These are phyloP conservation scores for Annulohypoxylon truncatum DNA, from an alignment of 2,329 filamentous ascomycete species.

Conservation along the genomic window DNA sequence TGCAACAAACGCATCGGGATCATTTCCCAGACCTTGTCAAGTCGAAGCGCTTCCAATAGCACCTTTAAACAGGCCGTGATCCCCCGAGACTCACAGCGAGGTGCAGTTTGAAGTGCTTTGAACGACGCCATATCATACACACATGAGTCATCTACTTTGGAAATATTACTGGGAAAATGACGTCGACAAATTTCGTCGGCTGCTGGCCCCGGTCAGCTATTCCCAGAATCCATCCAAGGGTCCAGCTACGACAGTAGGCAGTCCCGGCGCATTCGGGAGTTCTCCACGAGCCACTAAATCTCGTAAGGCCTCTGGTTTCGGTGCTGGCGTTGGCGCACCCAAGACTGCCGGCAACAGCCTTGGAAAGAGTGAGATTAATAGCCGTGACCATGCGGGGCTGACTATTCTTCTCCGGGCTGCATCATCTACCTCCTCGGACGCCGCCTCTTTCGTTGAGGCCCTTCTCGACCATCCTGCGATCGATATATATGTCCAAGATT, in stretches of 20 bases:
- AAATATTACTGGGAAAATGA: constrained; percentile 97
- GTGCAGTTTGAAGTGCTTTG: constrained; percentile 71
- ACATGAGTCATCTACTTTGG: constrained; percentile 98
- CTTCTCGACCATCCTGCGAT: constrained; percentile 84
- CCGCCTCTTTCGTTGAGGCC: constrained; percentile 79
- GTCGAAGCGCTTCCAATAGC: constrained; percentile 56
- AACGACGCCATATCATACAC: constrained; percentile 57
- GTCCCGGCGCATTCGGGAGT: constrained; percentile 57
- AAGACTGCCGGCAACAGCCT: constrained; percentile 59
- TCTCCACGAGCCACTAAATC: constrained; percentile 65
- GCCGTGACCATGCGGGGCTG: constrained; percentile 82
- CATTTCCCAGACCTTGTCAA: constrained; percentile 22
- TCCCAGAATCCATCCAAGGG: constrained; percentile 66
- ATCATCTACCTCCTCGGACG: constrained; percentile 76
- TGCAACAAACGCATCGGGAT: constrained; percentile 24
- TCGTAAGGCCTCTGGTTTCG: constrained; percentile 65
- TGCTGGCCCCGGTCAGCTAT: constrained; percentile 78
- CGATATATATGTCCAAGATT: constrained; percentile 88
- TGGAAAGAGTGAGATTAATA: constrained; percentile 79
- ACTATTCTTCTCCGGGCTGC: constrained; percentile 88
- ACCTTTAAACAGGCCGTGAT: constrained; percentile 95
- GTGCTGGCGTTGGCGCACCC: constrained; percentile 55
- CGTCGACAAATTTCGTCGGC: constrained; percentile 91
- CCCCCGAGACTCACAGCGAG: constrained; percentile 88
- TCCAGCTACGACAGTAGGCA: constrained; percentile 55